Base-by-base conservation (phyloP, 192 early-diverging fungal species). In the Rhizoclosmatium globosum region DNA sequence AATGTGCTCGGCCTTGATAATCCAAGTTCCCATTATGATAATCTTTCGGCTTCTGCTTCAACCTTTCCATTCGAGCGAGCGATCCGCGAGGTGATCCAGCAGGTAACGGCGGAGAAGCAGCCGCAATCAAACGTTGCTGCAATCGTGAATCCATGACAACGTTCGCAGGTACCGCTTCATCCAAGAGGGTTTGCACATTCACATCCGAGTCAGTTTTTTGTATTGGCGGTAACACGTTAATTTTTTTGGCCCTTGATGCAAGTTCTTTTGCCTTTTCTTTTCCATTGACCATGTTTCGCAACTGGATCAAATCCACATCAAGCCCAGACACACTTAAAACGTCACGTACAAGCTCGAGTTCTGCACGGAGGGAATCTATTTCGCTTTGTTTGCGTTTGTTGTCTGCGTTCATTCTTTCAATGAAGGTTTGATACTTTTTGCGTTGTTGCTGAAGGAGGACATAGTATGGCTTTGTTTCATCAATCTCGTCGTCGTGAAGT, bases 311-410 rank as follows among this genome's bases (percentile, higher is more conserved):
- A 78, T 86, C 82, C 47, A 82, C 45, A 41, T 79, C 72, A 3
- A 83, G 59, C 21, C 82, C 82, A 13, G 71, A 64, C 39, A 86
- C 45, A 31, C 73, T 68, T 21, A 86, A 70, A 6, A 81, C 85
- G 48, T 83, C 80, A 0, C 74, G 47, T 41, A 86, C 65, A 60
- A 86, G 68, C 47, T 79, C 74, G 4, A 83, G 65, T 62, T 88
- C 83, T 6, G 64, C 62, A 17, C 70, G 74, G 13, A 88, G 79
- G 11, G 56, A 53, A n/a, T 88, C 87, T 39, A 88, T 85, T 62
- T 88, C 87, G 17, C 61, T 39, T 60, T 81, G 77, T 53, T 82
- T 82, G 19, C 83, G 81, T 47, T 85, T 85, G 38, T 84, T 83
- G 23, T 88, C 87, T 9, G 71, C 61, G 58, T 77, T 81, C 61